Evolutionary conservation across 2,329 filamentous ascomycete species (phyloP).

Genomic region (Fusarium sp.): DNA sequence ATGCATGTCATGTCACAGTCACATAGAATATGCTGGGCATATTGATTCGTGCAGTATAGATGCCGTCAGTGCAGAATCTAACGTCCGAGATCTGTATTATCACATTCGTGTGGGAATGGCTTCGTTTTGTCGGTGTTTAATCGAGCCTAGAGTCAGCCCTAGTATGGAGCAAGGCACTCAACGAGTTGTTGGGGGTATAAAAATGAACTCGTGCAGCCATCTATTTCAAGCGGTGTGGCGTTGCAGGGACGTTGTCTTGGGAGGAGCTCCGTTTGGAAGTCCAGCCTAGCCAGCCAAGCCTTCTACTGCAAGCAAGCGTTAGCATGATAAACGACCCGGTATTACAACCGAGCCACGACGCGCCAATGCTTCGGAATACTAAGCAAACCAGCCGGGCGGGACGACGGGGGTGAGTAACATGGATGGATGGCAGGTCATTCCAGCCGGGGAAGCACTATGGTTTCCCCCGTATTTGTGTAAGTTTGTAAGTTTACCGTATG

Average conservation of each 20-base stretch:
- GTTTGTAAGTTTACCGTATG: not conserved
- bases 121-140: too few species aligned
- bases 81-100: too few species aligned
- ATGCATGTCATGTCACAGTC: too few species aligned
- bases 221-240: constrained; percentile 31
- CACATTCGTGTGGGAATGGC: too few species aligned
- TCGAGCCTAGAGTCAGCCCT: too few species aligned
- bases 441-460: constrained; percentile 38
- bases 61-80: too few species aligned
- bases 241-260: constrained; percentile 10
- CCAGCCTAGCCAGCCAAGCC: constrained; percentile 21
- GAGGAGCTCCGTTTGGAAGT: constrained; percentile 21
- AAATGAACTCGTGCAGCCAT: not conserved
- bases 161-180: too few species aligned
- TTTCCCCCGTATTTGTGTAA: constrained; percentile 15
- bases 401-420: constrained; percentile 23
- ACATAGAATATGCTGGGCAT: too few species aligned
- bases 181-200: too few species aligned
- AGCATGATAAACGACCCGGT: constrained; percentile 25
- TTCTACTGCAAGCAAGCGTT: constrained; percentile 33
- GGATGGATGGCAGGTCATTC: constrained; percentile 21
- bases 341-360: constrained; percentile 18
- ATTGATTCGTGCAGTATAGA: too few species aligned
- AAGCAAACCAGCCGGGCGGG: constrained; percentile 36
- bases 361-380: constrained; percentile 44